Base-by-base conservation (phyloP, 306 rosid genomes). In the Gastrolobium villosum region DNA sequence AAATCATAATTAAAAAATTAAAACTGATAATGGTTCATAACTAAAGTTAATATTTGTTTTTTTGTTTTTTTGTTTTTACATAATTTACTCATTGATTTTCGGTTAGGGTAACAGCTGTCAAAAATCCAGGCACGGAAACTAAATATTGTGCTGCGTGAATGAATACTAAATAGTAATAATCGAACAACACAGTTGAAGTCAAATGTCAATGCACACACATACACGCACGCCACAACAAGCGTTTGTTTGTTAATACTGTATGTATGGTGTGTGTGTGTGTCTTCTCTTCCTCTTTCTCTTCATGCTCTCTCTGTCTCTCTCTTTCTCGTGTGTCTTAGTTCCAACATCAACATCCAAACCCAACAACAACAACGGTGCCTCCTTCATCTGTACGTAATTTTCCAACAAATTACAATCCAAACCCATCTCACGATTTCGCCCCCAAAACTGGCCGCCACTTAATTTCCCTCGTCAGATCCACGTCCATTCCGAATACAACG, bases 381-480 rank as follows among this genome's bases (percentile, higher is more conserved):
- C 75, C 41, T 73, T 54, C 56, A 54, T 75, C 49, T 80, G 61
- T 82, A 86, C 88, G 94, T 90, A 79, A 72, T 81, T 86, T 79
- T 74, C 61, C 70, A 37, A n/a, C 83, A 48, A 70, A 40, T 20
- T 20, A 20, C 28, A 41, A 72, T 39, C 85, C 68, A 52, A 53
- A 53, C 90, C 83, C 89, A 75, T 70, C 88, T 84, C 49, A 10
- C 14, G 76, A 72, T 89, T 85, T 79, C 56, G 9, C 81, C 84
- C 77, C 46, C 28, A 69, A 79, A 81, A 40, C 62, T 20, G 26
- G 26, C 83, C 76, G 73, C 76, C 43, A 68, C 45, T 61, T 65
- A 6, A 30, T 10, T 70, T 64, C 15, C 35, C 10, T 6, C 28
- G 43, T 40, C 90, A 90, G 97, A 92, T 92, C 97, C 93, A 74